Base-by-base conservation (phyloP, 108 stramenopile species). In the Heterococcus sp. region DNA sequence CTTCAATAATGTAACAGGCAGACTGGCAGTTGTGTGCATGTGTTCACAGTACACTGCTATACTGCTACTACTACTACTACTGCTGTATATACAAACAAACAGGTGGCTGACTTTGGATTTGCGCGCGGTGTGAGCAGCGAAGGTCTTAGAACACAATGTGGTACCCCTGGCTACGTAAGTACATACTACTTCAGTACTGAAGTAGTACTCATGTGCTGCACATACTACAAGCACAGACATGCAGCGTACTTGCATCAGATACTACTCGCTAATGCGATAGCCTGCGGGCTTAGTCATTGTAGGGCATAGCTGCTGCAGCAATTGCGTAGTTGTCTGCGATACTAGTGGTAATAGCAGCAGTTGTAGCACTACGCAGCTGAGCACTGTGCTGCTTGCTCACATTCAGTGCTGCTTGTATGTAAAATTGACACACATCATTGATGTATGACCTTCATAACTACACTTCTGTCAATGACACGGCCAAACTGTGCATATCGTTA, bases 21-120 rank as follows among this genome's bases (percentile, higher is more conserved):
- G n/a, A n/a, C n/a, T n/a, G n/a, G 46, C 46, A 58, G 46, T 58
- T 21, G 46, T 21, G 14, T 14, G 46, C 14, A 21, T 21, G 46
- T 21, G n/a, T n/a, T n/a, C n/a, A n/a, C 46, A 8, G 14, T 8
- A 8, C 46, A 58, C 46, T 21, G 21, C 46, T 58, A 8, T 21
- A 21, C 46, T 58, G 46, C 46, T 58, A 8, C n/a, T n/a, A n/a
- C 46, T 58, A 58, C 8, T 21, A 8, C 46, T 58, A 58, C 8
- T 21, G 14, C 46, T 58, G 21, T 14, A 8, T 21, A 58, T 58
- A 58, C 46, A 58, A 58, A 8, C 21, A 8, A 14, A n/a, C n/a
- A 95, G 84, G 92, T 99, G 81, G 95, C 96, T 71, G 98, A 99
- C 89, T 99, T 99, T 81, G 98, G 98, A 26, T 88, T 98, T 66